A percentile compares a stretch with the other conserved stretches of the same genome.
These are phyloP conservation scores for Quercus berberidifolia DNA, from an alignment of 306 rosid genomes.

Conservation along the genomic window DNA sequence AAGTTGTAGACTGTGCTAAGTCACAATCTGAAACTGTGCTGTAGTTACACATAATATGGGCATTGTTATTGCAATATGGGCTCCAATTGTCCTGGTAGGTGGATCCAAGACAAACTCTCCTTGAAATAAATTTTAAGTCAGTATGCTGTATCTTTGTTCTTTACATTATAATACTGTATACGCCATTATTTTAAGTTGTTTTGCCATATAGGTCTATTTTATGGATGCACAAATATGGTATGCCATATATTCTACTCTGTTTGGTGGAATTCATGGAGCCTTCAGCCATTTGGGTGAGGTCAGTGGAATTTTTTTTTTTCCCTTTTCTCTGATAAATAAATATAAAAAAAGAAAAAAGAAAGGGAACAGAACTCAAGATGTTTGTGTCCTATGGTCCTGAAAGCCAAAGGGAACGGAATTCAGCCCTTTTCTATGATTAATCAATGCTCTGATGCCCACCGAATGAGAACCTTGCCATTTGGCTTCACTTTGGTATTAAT, in stretches of 20 bases:
- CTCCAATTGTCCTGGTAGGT: slow-evolving; percentile 94
- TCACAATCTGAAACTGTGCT: slow-evolving; percentile 29
- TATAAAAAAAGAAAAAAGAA: neutral
- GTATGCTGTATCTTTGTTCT: slow-evolving; percentile 20
- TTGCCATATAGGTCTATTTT: slow-evolving; percentile 75
- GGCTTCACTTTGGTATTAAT: neutral
- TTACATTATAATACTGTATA: slow-evolving; percentile 5
- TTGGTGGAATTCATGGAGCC: slow-evolving; percentile 94
- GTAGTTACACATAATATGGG: slow-evolving; percentile 61
- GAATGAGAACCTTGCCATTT: too few species aligned
- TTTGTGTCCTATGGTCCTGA: too few species aligned
- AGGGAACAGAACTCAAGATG: too few species aligned
- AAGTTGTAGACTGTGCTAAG: slow-evolving; percentile 20
- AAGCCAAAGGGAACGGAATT: too few species aligned
- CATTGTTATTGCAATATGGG: slow-evolving; percentile 80
- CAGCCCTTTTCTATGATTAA: too few species aligned
- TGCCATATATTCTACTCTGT: slow-evolving; percentile 86
- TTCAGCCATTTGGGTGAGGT: slow-evolving; percentile 99
- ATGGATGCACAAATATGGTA: slow-evolving; percentile 99
- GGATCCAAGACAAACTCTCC: slow-evolving; percentile 4
- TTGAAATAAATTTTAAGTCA: slow-evolving; percentile 5
- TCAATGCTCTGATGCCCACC: too few species aligned
- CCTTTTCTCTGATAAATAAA: neutral
- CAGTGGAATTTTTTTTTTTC: slow-evolving; percentile 32
- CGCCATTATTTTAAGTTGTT: slow-evolving; percentile 19